Conservation (phyloP, 371 early-diverging fungal species). For the Syncephalastrum monosporum region DNA sequence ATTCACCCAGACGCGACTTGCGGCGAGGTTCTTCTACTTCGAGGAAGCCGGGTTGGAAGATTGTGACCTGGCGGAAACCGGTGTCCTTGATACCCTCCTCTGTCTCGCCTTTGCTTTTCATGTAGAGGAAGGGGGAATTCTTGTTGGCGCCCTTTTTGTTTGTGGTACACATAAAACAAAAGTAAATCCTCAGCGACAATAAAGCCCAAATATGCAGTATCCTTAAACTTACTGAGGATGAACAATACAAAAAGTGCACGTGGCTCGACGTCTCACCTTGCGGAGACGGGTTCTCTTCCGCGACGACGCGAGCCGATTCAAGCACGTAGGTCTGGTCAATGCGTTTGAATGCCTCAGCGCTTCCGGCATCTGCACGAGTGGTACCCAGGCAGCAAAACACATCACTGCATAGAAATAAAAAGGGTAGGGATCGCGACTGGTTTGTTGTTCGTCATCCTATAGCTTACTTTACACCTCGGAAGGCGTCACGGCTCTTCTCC, state of each 20-base stretch:
- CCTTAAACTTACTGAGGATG: conserved; percentile 38
- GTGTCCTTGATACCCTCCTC: conserved; percentile 59
- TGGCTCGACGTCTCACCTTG: conserved; percentile 19
- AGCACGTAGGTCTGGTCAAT: conserved; percentile 78
- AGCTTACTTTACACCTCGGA: conserved; percentile 46
- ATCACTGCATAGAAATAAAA: conserved; percentile 35
- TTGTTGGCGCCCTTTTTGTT: conserved; percentile 49
- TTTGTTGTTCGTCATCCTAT: neutral
- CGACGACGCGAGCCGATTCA: conserved; percentile 59
- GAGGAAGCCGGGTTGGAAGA: conserved; percentile 66
- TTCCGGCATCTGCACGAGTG: conserved; percentile 67
- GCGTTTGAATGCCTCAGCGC: conserved; percentile 60
- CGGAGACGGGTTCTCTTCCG: conserved; percentile 53
- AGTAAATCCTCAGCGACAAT: neutral
- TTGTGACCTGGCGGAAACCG: conserved; percentile 64
- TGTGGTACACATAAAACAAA: neutral
- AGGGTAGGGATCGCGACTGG: neutral
- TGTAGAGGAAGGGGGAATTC: conserved; percentile 65
- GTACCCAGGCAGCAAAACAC: conserved; percentile 73
- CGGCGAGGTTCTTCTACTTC: conserved; percentile 43
- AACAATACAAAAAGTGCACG: conserved; percentile 69
- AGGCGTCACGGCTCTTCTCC: conserved; percentile 29
- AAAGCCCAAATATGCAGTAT: neutral
- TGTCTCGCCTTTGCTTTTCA: conserved; percentile 74
- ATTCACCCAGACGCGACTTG: conserved; percentile 18